Percentiles rank a stretch among this genome's conserved stretches.
Evolutionary conservation across 176 grass and related monocot species (phyloP).

Genomic region (Puccinellia tenuiflora): DNA sequence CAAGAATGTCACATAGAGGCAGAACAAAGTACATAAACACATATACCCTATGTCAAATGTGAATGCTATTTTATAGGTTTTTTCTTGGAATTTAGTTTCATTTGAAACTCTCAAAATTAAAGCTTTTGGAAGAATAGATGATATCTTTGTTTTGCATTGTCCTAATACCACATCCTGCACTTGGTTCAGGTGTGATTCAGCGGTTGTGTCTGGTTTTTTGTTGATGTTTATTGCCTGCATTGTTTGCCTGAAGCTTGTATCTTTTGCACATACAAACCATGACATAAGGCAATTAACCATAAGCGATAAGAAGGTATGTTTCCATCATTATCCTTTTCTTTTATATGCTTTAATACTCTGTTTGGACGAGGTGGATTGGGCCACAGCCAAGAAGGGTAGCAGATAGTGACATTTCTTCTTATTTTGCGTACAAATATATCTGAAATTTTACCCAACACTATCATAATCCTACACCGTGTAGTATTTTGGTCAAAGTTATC

Average conservation of each 20-base stretch:
- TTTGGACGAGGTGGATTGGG: neutral
- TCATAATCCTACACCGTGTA: neutral
- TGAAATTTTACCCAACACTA: neutral
- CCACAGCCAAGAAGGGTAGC: neutral
- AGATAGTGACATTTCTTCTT: neutral
- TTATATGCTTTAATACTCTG: neutral
- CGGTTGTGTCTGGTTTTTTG: conserved; percentile 84
- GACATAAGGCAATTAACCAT: conserved; percentile 72
- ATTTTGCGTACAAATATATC: neutral
- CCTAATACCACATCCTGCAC: conserved; percentile 20
- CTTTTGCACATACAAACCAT: conserved; percentile 95
- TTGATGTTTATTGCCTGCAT: conserved; percentile 90
- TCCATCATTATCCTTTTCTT: conserved; percentile 14
- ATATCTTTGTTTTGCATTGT: neutral
- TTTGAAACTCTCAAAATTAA: neutral
- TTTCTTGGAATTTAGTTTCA: neutral
- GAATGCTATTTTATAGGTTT: neutral
- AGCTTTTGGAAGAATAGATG: neutral
- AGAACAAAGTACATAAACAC: neutral
- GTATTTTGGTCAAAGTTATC: neutral
- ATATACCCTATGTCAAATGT: neutral
- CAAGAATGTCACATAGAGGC: too few species aligned
- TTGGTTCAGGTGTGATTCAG: conserved; percentile 80
- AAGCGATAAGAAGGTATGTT: conserved; percentile 61
- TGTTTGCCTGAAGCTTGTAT: conserved; percentile 92